Percentiles rank a stretch among this genome's conserved stretches.
Conservation (phyloP, 2,329 filamentous ascomycete species). For the Sodiomyces alkalinus region DNA sequence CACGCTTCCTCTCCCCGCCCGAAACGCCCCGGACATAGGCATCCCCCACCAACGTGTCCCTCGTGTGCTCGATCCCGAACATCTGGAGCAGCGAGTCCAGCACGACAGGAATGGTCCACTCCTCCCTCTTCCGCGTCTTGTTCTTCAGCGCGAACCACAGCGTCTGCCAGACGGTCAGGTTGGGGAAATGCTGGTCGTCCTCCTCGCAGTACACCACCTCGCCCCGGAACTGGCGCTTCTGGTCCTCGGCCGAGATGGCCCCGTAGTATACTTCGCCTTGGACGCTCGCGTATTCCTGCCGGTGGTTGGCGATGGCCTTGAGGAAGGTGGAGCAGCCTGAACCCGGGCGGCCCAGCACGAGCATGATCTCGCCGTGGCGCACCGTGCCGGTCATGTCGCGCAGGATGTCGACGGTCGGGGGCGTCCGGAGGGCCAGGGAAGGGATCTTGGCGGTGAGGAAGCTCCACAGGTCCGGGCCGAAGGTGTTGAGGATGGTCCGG, state of each 20-base stretch:
- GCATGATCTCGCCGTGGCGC: constrained; percentile 21
- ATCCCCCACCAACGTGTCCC: constrained; percentile 62
- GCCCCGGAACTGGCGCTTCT: constrained; percentile 53
- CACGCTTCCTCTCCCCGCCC: constrained; percentile 68
- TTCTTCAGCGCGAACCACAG: constrained; percentile 60
- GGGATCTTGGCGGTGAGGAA: constrained; percentile 32
- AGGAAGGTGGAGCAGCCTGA: constrained; percentile 65
- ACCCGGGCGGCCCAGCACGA: constrained; percentile 51
- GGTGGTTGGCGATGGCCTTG: constrained; percentile 59
- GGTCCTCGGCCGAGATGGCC: constrained; percentile 51
- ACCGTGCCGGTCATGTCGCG: constrained; percentile 19
- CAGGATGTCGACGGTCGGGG: constrained; percentile 14
- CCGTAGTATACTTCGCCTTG: constrained; percentile 58
- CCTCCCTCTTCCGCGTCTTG: constrained; percentile 55
- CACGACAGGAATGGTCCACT: constrained; percentile 49
- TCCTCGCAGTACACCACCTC: constrained; percentile 70
- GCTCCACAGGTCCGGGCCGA: constrained; percentile 64
- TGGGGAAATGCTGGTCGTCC: constrained; percentile 61
- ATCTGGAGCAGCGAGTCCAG: constrained; percentile 58
- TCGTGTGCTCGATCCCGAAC: constrained; percentile 65
- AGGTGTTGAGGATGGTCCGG: constrained; percentile 60
- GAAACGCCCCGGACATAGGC: constrained; percentile 57
- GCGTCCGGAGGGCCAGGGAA: constrained; percentile 9
- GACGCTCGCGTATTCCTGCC: constrained; percentile 48
- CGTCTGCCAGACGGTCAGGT: constrained; percentile 64